Percentiles rank a stretch among this genome's conserved stretches.
Conservation (phyloP, 371 early-diverging fungal genomes). For the Rhizopus sp. region DNA sequence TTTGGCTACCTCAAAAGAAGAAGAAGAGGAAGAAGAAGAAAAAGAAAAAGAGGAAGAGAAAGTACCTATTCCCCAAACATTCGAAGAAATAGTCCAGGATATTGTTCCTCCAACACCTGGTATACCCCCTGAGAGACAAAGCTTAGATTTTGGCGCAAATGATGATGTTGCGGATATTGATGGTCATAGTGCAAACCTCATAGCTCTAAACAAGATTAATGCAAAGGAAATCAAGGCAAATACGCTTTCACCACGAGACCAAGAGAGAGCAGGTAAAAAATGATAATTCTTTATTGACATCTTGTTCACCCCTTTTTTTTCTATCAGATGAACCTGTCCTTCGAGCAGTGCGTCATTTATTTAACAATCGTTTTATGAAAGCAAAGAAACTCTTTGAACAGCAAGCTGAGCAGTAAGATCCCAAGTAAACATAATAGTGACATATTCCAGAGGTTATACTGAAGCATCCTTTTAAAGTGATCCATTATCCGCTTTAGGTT, state of each 20-base stretch:
- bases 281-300: not conserved
- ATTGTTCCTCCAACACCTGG: constrained; percentile 35
- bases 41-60: not conserved
- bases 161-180: constrained; percentile 27
- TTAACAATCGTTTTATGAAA: constrained; percentile 62
- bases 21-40: constrained; percentile 1
- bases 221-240: constrained; percentile 47
- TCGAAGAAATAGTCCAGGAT: constrained; percentile 19
- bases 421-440: constrained; percentile 14
- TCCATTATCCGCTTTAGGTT: constrained; percentile 50
- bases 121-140: constrained; percentile 22
- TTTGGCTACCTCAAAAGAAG: constrained; percentile 2
- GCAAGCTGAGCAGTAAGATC: constrained; percentile 26
- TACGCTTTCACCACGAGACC: constrained; percentile 47
- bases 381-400: constrained; percentile 49
- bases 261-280: constrained; percentile 49
- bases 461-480: constrained; percentile 26
- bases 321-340: constrained; percentile 41
- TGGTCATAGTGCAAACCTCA: constrained; percentile 26
- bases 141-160: constrained; percentile 13
- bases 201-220: constrained; percentile 34
- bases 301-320: not conserved
- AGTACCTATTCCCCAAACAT: constrained; percentile 2
- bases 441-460: not conserved
- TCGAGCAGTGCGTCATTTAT: constrained; percentile 56